These are phyloP conservation scores for Suillus ampliporus DNA, from an alignment of 768 basidiomycete species.

Conservation along the genomic window DNA sequence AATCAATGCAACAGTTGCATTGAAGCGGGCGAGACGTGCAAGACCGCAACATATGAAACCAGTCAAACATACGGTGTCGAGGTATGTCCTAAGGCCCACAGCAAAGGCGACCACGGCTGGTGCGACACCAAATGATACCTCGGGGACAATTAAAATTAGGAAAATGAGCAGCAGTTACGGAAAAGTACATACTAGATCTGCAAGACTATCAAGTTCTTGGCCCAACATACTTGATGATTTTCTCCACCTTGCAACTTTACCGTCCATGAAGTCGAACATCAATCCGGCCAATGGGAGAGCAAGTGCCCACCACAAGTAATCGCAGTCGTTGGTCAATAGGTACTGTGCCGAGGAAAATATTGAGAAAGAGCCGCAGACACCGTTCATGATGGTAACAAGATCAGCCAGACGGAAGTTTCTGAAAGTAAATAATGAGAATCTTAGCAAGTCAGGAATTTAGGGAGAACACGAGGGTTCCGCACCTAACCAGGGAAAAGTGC, in stretches of 20 bases:
- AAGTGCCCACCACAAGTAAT: conserved; percentile 87
- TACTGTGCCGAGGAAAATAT: conserved; percentile 93
- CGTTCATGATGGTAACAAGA: conserved; percentile 98
- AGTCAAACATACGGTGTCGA: conserved; percentile 87
- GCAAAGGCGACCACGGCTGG: conserved; percentile 93
- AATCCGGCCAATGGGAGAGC: conserved; percentile 89
- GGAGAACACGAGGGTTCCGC: conserved; percentile 16
- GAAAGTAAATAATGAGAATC: conserved; percentile 22
- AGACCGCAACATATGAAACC: conserved; percentile 96
- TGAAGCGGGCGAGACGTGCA: conserved; percentile 96
- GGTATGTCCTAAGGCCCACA: conserved; percentile 87
- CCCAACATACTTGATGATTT: conserved; percentile 95
- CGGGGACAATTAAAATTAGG: conserved; percentile 13
- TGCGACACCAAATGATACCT: conserved; percentile 99
- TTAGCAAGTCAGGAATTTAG: conserved; percentile 19
- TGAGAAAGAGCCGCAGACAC: conserved; percentile 95
- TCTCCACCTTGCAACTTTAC: conserved; percentile 97
- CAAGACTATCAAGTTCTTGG: conserved; percentile 96
- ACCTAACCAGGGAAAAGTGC: conserved; percentile 98
- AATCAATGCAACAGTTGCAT: conserved; percentile 94
- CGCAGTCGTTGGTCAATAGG: conserved; percentile 77
- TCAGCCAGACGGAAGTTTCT: conserved; percentile 99
- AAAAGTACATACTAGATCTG: conserved; percentile 76
- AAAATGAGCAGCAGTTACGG: conserved; percentile 12
- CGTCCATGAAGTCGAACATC: conserved; percentile 97